These are phyloP conservation scores for Nakazawaea anatomiae DNA, from an alignment of 805 yeast genomes.

Conservation along the genomic window DNA sequence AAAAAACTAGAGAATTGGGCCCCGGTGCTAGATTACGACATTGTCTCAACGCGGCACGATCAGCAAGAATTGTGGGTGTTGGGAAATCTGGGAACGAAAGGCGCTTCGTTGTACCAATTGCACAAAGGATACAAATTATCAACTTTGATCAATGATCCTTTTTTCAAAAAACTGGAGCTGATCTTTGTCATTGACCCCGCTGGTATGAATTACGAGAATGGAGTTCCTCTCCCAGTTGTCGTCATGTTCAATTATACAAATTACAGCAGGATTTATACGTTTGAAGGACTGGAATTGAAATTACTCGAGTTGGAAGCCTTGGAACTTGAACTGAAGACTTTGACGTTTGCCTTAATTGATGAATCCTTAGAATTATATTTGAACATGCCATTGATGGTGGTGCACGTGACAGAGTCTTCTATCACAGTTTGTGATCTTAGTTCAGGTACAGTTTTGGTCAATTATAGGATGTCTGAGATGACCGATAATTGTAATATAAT, in stretches of 20 bases:
- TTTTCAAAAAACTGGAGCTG: slow-evolving; percentile 2
- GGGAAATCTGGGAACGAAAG: background rate
- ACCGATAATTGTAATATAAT: background rate
- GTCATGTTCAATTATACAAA: background rate
- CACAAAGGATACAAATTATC: background rate
- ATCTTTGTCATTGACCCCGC: background rate
- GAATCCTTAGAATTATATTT: background rate
- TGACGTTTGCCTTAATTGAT: background rate
- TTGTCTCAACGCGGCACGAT: background rate
- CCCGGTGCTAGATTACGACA: slow-evolving; percentile 4
- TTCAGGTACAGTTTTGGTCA: background rate
- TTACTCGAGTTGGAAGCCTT: background rate
- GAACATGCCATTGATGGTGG: background rate
- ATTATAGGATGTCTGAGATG: background rate
- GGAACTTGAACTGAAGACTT: background rate
- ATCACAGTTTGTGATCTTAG: slow-evolving; percentile 1
- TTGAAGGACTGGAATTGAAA: background rate
- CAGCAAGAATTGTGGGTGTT: slow-evolving; percentile 9
- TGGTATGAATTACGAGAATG: background rate
- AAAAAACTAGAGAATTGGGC: slow-evolving; percentile 2
- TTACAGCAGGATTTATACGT: background rate
- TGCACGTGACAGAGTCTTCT: background rate
- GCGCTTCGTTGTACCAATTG: slow-evolving; percentile 2
- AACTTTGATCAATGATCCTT: background rate
- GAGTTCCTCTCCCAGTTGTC: too few relatives aligned